phyloP scores from a whole-genome alignment of 163 green algal species.

The Picocystis sp. region DNA sequence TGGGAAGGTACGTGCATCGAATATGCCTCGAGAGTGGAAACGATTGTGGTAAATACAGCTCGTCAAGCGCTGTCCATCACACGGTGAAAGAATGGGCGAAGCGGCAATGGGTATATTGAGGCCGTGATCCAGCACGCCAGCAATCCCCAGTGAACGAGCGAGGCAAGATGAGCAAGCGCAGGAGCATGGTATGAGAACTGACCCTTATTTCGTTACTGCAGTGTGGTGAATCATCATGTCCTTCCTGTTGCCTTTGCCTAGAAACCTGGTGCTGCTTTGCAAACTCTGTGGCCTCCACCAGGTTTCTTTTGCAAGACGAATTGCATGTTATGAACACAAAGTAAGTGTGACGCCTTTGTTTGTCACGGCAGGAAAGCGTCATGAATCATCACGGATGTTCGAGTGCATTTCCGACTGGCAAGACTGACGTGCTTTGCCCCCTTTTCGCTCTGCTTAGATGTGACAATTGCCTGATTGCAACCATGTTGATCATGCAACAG shows the following conservation, averaged over 20 bases:
- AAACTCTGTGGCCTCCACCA: constrained; percentile 56
- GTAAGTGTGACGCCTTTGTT: constrained; percentile 3
- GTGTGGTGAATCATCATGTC: constrained; percentile 7
- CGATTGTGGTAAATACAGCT: no score
- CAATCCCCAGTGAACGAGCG: no score
- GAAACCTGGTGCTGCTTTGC: constrained; percentile 68
- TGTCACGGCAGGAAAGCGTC: no score
- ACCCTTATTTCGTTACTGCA: background rate
- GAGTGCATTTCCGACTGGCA: background rate
- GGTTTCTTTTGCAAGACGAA: constrained; percentile 82
- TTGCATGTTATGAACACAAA: constrained; percentile 51
- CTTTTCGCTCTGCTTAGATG: background rate
- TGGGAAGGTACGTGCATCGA: constrained; percentile 13
- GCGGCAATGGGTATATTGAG: no score
- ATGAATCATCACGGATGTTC: background rate
- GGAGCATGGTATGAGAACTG: no score
- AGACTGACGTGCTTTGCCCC: background rate
- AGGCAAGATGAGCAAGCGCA: no score
- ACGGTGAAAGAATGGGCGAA: no score
- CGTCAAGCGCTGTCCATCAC: no score
- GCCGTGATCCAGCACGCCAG: no score
- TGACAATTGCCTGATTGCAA: constrained; percentile 47
- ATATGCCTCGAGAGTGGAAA: no score
- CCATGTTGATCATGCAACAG: constrained; percentile 44
- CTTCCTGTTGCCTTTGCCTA: constrained; percentile 49